Conservation (phyloP, 2,329 filamentous ascomycete genomes). For the Atkinsonella hypoxylon region DNA sequence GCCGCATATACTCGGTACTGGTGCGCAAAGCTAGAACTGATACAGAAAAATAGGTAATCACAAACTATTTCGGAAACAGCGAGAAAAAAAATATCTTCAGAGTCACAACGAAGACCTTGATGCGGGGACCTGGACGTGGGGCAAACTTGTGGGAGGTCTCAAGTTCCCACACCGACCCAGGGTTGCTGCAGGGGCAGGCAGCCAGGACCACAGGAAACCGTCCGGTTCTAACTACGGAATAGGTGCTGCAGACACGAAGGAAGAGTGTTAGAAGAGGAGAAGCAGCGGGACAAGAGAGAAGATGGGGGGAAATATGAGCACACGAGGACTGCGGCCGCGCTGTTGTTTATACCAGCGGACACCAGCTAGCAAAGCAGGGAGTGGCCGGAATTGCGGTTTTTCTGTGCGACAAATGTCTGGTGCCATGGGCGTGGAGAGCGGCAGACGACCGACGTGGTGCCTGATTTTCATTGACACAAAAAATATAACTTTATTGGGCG, state of each 20-base stretch:
- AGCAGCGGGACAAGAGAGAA: not conserved
- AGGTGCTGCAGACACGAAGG: too few species aligned
- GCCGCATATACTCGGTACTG: not conserved
- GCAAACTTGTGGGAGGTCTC: too few species aligned
- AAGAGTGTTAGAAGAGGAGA: not conserved
- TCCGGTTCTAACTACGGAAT: too few species aligned
- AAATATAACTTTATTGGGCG: too few species aligned
- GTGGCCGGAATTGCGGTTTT: slow-evolving; percentile 4
- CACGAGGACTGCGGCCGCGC: not conserved
- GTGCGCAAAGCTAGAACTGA: not conserved
- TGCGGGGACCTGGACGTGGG: slow-evolving; percentile 4
- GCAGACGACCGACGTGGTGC: not conserved
- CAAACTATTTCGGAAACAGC: not conserved
- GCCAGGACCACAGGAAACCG: not conserved
- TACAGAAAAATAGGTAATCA: not conserved
- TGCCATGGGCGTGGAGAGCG: not conserved
- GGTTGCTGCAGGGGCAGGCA: not conserved
- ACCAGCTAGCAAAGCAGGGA: not conserved
- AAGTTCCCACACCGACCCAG: not conserved
- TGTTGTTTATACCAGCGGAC: not conserved
- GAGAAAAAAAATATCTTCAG: not conserved
- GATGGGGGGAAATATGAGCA: not conserved
- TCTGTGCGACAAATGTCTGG: not conserved
- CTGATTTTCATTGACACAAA: too few species aligned
- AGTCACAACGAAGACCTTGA: slow-evolving; percentile 3